Evolutionary conservation across 495 filamentous ascomycete genomes (phyloP).

Genomic region (Aspergillus homomorphus): DNA sequence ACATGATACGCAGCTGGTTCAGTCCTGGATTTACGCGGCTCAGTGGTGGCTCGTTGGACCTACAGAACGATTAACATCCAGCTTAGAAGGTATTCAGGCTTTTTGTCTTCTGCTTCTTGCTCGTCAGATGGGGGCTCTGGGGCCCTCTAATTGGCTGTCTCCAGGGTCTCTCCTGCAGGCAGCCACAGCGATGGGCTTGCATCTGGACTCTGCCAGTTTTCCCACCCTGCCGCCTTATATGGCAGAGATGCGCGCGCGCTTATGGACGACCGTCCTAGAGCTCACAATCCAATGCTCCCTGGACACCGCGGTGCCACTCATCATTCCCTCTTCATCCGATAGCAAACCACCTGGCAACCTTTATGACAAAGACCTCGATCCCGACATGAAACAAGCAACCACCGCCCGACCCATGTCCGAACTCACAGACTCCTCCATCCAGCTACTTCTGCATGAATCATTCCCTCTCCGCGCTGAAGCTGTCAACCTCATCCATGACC

Average conservation of each 20-base stretch:
- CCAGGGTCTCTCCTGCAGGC: conserved; percentile 45
- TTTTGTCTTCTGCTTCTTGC: conserved; percentile 49
- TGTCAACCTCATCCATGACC: conserved; percentile 35
- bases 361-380: conserved; percentile 46
- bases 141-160: conserved; percentile 47
- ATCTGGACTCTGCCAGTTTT: conserved; percentile 52
- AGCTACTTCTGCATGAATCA: conserved; percentile 40
- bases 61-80: conserved; percentile 41
- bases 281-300: conserved; percentile 42
- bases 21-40: conserved; percentile 48
- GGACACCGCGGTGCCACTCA: conserved; percentile 41
- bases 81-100: conserved; percentile 45
- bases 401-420: conserved; percentile 23
- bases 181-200: conserved; percentile 51
- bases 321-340: conserved; percentile 43
- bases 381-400: conserved; percentile 22
- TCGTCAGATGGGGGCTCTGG: conserved; percentile 45
- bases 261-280: conserved; percentile 60
- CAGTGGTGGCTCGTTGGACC: conserved; percentile 54
- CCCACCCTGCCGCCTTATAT: conserved; percentile 42
- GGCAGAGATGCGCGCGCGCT: conserved; percentile 49
- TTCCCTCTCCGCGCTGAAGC: conserved; percentile 37
- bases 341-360: conserved; percentile 44
- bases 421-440: conserved; percentile 48
- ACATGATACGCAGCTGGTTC: conserved; percentile 4